Percentiles rank a stretch among this genome's conserved stretches.
Evolutionary conservation across 257 asterid genomes (phyloP).

Genomic region (Prunella vulgaris): DNA sequence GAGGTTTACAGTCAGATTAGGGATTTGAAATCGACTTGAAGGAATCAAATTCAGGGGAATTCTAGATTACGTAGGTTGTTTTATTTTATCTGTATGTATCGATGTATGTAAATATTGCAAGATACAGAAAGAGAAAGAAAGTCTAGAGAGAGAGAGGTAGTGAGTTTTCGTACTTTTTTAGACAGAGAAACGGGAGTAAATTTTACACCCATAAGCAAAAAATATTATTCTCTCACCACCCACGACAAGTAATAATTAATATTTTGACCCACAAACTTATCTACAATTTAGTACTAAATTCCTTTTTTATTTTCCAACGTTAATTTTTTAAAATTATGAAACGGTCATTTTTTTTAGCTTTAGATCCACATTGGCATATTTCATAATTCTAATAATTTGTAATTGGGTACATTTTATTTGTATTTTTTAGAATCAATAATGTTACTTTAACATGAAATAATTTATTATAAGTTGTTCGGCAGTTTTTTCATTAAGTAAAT

Average conservation of each 20-base stretch:
- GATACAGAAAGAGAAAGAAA: conserved; percentile 31
- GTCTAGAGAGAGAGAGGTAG: conserved; percentile 22
- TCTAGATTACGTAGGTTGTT: conserved; percentile 33
- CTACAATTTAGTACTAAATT: background rate
- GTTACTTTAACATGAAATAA: background rate
- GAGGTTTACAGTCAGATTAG: conserved; percentile 24
- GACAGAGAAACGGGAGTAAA: conserved; percentile 15
- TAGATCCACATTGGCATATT: background rate
- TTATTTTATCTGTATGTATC: conserved; percentile 37
- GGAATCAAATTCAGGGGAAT: conserved; percentile 43
- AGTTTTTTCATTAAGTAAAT: no score
- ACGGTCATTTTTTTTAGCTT: background rate
- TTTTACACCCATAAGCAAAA: conserved; percentile 1
- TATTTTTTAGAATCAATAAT: background rate
- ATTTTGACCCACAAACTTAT: background rate
- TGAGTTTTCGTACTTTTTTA: conserved; percentile 23
- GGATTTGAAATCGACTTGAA: conserved; percentile 37
- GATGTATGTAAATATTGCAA: conserved; percentile 42
- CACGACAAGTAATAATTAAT: background rate
- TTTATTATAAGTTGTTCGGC: background rate
- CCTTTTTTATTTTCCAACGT: background rate
- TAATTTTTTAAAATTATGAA: background rate
- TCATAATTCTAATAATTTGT: no score
- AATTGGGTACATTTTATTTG: background rate
- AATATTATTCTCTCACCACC: background rate